Conservation (phyloP, 805 yeast species). For the Candida multigemmis region DNA sequence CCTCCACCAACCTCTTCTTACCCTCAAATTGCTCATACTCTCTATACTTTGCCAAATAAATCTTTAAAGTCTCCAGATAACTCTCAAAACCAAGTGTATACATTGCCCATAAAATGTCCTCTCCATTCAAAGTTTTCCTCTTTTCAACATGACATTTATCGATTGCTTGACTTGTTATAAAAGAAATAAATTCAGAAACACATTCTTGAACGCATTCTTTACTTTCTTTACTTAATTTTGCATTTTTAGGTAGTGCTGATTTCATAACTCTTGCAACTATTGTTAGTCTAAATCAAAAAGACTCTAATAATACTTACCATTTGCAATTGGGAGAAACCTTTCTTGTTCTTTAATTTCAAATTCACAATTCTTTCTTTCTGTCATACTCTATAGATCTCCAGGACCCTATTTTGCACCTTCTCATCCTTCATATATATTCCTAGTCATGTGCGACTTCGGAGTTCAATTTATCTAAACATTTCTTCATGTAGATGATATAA, state of each 20-base stretch:
- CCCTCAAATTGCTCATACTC: conserved; percentile 7
- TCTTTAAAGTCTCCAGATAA: conserved; percentile 68
- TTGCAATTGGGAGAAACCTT: conserved; percentile 34
- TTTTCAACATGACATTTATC: conserved; percentile 65
- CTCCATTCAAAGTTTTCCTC: conserved; percentile 72
- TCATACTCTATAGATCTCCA: too few relatives aligned
- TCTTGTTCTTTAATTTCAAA: conserved; percentile 37
- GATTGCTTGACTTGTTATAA: conserved; percentile 73
- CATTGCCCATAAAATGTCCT: conserved; percentile 63
- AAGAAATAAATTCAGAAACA: conserved; percentile 74
- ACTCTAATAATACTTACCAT: conserved; percentile 16
- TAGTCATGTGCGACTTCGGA: too few relatives aligned
- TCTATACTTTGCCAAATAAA: conserved; percentile 35
- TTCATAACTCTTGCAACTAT: conserved; percentile 68
- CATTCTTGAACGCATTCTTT: conserved; percentile 78
- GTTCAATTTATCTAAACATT: conserved; percentile 10
- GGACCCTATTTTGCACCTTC: too few relatives aligned
- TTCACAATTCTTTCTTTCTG: conserved; percentile 24
- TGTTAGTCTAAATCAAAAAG: conserved; percentile 3
- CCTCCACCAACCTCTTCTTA: conserved; percentile 5
- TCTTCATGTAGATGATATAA: conserved; percentile 15
- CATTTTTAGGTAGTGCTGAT: conserved; percentile 59
- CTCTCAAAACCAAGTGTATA: conserved; percentile 69
- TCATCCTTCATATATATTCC: too few relatives aligned
- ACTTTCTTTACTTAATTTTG: conserved; percentile 72